A percentile compares a stretch with the other conserved stretches of the same genome.
These are phyloP conservation scores for Yamadazyma buinensis DNA, from an alignment of 1,139 yeast genomes.

Conservation along the genomic window DNA sequence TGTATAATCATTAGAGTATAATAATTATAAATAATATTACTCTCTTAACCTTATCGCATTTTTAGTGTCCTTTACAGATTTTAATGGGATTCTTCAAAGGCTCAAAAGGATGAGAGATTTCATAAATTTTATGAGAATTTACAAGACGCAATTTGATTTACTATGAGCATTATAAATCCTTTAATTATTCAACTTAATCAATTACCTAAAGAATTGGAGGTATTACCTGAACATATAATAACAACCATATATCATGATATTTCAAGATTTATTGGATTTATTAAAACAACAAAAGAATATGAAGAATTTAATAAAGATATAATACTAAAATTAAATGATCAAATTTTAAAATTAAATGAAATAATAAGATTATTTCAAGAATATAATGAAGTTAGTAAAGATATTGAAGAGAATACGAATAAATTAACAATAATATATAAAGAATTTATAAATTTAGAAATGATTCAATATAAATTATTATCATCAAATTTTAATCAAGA, in stretches of 20 bases:
- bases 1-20: too few species aligned
- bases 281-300: slow-evolving; percentile 24
- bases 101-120: too few species aligned
- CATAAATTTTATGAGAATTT: not conserved
- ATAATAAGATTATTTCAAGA: slow-evolving; percentile 23
- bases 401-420: slow-evolving; percentile 24
- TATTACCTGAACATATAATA: slow-evolving; percentile 26
- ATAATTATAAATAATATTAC: too few species aligned
- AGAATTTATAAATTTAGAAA: slow-evolving; percentile 35
- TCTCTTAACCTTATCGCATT: too few species aligned
- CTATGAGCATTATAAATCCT: slow-evolving; percentile 7
- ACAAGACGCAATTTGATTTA: not conserved
- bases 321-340: slow-evolving; percentile 16
- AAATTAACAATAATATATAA: slow-evolving; percentile 25
- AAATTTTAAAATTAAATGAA: slow-evolving; percentile 21
- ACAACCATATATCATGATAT: slow-evolving; percentile 26
- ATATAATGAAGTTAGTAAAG: slow-evolving; percentile 21
- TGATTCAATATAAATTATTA: slow-evolving; percentile 38
- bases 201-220: slow-evolving; percentile 16
- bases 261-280: slow-evolving; percentile 29
- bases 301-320: slow-evolving; percentile 16
- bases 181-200: slow-evolving; percentile 2
- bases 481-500: slow-evolving; percentile 37
- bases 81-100: too few species aligned
- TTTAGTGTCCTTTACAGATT: too few species aligned